These are phyloP conservation scores for Coleophoma eucalyptorum DNA, from an alignment of 2,329 filamentous ascomycete genomes.

Conservation along the genomic window DNA sequence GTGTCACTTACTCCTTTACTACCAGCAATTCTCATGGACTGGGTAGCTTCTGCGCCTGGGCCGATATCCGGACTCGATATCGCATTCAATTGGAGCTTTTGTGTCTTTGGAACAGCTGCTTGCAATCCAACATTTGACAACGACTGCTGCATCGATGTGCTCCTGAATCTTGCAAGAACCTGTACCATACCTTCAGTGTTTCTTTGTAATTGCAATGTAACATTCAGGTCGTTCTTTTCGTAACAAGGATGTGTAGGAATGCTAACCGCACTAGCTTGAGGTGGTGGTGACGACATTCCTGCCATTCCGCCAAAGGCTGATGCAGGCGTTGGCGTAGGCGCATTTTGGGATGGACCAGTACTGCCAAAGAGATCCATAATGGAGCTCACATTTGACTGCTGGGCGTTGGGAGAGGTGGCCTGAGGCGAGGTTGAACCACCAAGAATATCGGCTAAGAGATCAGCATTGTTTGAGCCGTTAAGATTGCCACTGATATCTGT, in stretches of 20 bases:
- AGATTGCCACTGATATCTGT: conserved; percentile 45
- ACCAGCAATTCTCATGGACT: conserved; percentile 83
- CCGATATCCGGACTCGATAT: conserved; percentile 79
- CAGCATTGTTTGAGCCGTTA: conserved; percentile 27
- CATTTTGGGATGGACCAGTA: conserved; percentile 39
- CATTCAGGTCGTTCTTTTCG: conserved; percentile 76
- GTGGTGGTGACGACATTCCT: conserved; percentile 43
- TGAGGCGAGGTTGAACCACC: conserved; percentile 60
- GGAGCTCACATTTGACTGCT: conserved; percentile 56
- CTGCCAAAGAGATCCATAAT: conserved; percentile 88
- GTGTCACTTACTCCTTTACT: conserved; percentile 77
- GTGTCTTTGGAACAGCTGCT: conserved; percentile 92
- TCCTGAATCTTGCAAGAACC: conserved; percentile 79
- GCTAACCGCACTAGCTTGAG: conserved; percentile 39
- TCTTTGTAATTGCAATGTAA: conserved; percentile 81
- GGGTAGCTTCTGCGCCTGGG: conserved; percentile 78
- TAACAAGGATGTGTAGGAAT: conserved; percentile 69
- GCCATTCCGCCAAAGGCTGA: conserved; percentile 46
- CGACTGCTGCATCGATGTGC: conserved; percentile 60
- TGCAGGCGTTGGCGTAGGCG: conserved; percentile 38
- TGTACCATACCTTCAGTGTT: conserved; percentile 77
- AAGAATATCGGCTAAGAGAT: conserved; percentile 87
- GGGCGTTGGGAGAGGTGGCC: conserved; percentile 45
- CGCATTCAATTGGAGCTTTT: conserved; percentile 87
- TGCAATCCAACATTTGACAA: conserved; percentile 80